Percentiles rank a stretch among this genome's conserved stretches.
Evolutionary conservation across 2,329 filamentous ascomycete species (phyloP).

Genomic region (Pyrenochaeta sp.): DNA sequence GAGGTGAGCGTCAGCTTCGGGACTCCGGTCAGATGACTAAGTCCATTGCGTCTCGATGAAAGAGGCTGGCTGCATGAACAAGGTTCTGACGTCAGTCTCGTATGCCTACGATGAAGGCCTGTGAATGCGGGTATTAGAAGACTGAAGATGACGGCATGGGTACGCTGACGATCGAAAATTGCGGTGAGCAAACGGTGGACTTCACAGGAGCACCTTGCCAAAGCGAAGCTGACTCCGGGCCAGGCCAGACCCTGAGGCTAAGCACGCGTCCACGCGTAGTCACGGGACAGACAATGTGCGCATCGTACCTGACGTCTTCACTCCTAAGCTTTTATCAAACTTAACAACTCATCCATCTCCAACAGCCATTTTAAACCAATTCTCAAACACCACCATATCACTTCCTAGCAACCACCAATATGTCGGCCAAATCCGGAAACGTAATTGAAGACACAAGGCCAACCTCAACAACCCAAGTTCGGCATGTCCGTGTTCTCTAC

Average conservation of each 20-base stretch:
- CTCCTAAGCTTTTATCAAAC: no score
- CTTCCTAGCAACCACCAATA: constrained; percentile 29
- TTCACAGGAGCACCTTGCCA: not conserved
- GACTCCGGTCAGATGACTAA: not conserved
- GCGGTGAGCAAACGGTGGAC: not conserved
- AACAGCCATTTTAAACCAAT: not conserved
- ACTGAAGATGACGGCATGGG: not conserved
- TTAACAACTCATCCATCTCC: not conserved
- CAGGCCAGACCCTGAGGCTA: not conserved
- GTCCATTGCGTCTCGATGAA: not conserved
- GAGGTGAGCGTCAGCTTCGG: no score
- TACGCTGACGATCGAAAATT: not conserved
- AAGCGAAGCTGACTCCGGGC: not conserved
- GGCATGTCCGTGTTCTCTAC: not conserved
- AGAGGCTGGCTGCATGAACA: not conserved
- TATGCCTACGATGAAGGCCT: not conserved
- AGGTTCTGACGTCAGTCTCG: constrained; percentile 5
- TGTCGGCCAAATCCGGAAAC: constrained; percentile 60
- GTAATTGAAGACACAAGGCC: constrained; percentile 67
- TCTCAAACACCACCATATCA: not conserved
- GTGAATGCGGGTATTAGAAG: not conserved
- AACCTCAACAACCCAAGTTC: constrained; percentile 63
- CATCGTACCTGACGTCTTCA: not conserved
- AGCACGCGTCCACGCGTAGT: not conserved
- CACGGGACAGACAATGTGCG: not conserved